Evolutionary conservation across 352 stramenopile species (phyloP), one percentile per base, ranked within the genome.

Genomic region (Aphanomyces invadans): DNA sequence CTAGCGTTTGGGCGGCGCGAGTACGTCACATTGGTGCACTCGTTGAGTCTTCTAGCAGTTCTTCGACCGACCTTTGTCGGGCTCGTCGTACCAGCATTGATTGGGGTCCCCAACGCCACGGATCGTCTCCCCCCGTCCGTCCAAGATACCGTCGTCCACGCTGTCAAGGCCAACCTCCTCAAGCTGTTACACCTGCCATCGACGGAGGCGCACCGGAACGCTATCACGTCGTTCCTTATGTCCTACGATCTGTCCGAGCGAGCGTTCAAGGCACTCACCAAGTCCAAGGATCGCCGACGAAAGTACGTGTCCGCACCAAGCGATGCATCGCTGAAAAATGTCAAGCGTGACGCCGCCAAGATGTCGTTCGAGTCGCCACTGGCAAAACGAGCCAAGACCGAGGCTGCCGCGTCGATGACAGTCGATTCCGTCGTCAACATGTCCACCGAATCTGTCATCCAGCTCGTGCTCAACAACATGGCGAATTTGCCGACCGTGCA

Each of bases 371-470:
- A 69, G 19, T 33, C 31, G 36, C 45, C 38, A 5, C 28, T 42
- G 9, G 23, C 33, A 33, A 73, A 73, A 49, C 69, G 69, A 10
- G 11, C 53, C 12, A 67, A 67, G n/a, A 3, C 15, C 19, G 60
- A 56, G 33, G 19, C 32, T 21, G 42, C 42, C 4, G 53, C 19
- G 21, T 33, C 53, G 23, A 60, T 89, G 49, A 90, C 83, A 2
- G 73, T 81, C 52, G 81, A 92, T 12, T 71, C 70, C 28, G 82
- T 92, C 46, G 84, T 90, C 26, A 89, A 92, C 54, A 85, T 92
- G 71, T 77, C 82, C 45, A 79, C 79, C 17, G 75, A 81, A 7
- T 73, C 81, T 31, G 80, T 92, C 17, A 80, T 88, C 11, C 81
- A 89, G 38, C 70, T 92, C 31, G 84, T 92, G 17, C 75, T 92